These are phyloP conservation scores for Danielozyma ontarioensis DNA, from an alignment of 805 yeast species.

Conservation along the genomic window DNA sequence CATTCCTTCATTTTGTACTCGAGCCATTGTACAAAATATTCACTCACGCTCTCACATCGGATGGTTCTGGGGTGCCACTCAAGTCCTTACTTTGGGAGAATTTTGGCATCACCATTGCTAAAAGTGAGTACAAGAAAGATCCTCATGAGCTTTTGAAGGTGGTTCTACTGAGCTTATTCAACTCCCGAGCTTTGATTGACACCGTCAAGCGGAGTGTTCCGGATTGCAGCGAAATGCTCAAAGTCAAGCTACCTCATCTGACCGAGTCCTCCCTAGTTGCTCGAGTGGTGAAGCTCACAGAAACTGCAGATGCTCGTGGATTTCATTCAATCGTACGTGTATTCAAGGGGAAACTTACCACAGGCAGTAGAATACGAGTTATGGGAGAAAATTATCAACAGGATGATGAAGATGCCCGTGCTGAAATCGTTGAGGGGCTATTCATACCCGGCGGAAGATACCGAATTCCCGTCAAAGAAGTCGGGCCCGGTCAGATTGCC, in stretches of 20 bases:
- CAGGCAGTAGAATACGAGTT: slow-evolving; percentile 45
- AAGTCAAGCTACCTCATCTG: slow-evolving; percentile 1
- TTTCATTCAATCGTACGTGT: slow-evolving; percentile 60
- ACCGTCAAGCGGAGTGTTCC: slow-evolving; percentile 27
- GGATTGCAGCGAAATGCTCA: not conserved
- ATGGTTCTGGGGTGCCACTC: slow-evolving; percentile 34
- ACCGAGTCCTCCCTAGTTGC: slow-evolving; percentile 10
- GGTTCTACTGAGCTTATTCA: slow-evolving; percentile 53
- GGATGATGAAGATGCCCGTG: slow-evolving; percentile 49
- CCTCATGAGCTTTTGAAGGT: slow-evolving; percentile 52
- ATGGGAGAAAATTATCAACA: slow-evolving; percentile 50
- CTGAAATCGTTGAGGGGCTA: slow-evolving; percentile 37
- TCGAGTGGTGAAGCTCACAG: slow-evolving; percentile 47
- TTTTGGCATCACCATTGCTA: slow-evolving; percentile 42
- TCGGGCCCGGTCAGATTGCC: slow-evolving; percentile 64
- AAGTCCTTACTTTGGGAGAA: slow-evolving; percentile 40
- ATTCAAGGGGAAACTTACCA: slow-evolving; percentile 51
- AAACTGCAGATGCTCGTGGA: slow-evolving; percentile 45
- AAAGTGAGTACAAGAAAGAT: slow-evolving; percentile 44
- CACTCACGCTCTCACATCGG: slow-evolving; percentile 53
- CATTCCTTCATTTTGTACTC: slow-evolving; percentile 63
- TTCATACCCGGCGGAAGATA: slow-evolving; percentile 70
- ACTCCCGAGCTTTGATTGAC: slow-evolving; percentile 50
- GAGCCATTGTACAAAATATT: slow-evolving; percentile 78
- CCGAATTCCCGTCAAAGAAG: slow-evolving; percentile 46